phyloP scores from a whole-genome alignment of 2,329 filamentous ascomycete genomes.

The Hypoxylon sp. region DNA sequence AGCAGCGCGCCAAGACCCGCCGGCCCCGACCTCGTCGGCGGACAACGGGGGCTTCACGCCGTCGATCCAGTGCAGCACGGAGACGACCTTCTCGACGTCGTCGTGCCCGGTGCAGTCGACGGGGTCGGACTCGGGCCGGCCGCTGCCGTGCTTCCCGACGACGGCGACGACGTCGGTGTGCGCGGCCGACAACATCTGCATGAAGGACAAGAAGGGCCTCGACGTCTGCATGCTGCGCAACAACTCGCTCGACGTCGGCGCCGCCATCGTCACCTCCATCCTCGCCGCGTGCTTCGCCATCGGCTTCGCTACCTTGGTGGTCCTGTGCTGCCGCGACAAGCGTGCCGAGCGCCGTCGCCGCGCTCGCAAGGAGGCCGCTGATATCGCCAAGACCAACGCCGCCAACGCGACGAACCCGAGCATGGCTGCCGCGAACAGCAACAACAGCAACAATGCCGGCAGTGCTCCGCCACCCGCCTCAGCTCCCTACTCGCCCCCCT shows the following conservation, averaged over 20 bases:
- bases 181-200: conserved; percentile 55
- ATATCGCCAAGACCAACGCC: conserved; percentile 55
- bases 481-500: background rate
- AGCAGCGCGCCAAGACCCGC: conserved; percentile 8
- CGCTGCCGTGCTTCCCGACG: conserved; percentile 52
- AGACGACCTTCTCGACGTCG: conserved; percentile 46
- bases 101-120: conserved; percentile 52
- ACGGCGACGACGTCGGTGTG: conserved; percentile 50
- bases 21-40: background rate
- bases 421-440: no score
- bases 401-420: conserved; percentile 22
- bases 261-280: conserved; percentile 57
- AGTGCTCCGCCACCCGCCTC: background rate
- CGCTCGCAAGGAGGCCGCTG: conserved; percentile 59
- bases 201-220: conserved; percentile 49
- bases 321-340: conserved; percentile 61
- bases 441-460: background rate
- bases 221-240: conserved; percentile 55
- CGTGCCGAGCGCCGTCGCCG: conserved; percentile 53
- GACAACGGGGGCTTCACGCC: conserved; percentile 12
- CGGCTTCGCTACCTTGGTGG: conserved; percentile 53
- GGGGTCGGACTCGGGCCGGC: conserved; percentile 45
- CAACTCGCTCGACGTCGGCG: conserved; percentile 52
- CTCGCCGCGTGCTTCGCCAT: conserved; percentile 53
- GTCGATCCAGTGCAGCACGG: conserved; percentile 42